Percentiles rank a stretch among this genome's conserved stretches.
phyloP scores from a whole-genome alignment of 2,329 filamentous ascomycete genomes.

The Pseudonectria buxi region DNA sequence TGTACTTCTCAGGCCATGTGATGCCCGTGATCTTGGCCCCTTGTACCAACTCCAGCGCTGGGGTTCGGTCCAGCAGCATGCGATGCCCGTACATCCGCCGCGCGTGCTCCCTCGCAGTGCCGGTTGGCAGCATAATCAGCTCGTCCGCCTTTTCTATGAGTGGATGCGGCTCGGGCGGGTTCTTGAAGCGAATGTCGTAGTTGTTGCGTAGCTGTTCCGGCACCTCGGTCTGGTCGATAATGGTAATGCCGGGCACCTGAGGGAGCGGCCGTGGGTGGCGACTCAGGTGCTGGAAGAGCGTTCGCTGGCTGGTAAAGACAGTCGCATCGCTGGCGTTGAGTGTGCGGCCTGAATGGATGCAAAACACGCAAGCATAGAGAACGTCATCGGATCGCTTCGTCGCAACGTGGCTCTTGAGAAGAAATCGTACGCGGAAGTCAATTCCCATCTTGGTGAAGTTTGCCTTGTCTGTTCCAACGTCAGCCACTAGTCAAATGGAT shows the following conservation, averaged over 20 bases:
- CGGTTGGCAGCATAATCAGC: constrained; percentile 37
- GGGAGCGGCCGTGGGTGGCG: constrained; percentile 49
- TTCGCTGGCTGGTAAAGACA: constrained; percentile 47
- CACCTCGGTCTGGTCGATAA: constrained; percentile 39
- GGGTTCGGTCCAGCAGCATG: constrained; percentile 38
- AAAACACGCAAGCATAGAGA: constrained; percentile 50
- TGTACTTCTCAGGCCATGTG: constrained; percentile 43
- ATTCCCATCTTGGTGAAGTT: constrained; percentile 41
- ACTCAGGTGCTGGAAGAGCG: constrained; percentile 46
- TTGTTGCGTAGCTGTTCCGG: constrained; percentile 38
- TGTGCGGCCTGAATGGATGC: constrained; percentile 42
- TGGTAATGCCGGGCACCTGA: constrained; percentile 38
- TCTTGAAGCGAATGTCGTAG: constrained; percentile 46
- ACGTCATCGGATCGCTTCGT: constrained; percentile 45
- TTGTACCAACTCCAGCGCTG: constrained; percentile 39
- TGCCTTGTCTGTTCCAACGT: constrained; percentile 31
- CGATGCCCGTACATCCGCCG: constrained; percentile 40
- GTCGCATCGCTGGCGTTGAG: constrained; percentile 49
- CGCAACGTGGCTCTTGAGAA: constrained; percentile 49
- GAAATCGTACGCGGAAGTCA: constrained; percentile 46
- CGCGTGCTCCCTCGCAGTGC: constrained; percentile 39
- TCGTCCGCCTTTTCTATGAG: constrained; percentile 35
- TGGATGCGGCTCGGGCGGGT: constrained; percentile 34
- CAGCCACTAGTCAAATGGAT: constrained; percentile 1
- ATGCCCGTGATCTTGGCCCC: constrained; percentile 46